A percentile compares a stretch with the other conserved stretches of the same genome.
Conservation (phyloP, 495 filamentous ascomycete genomes). For the Collariella sp. region DNA sequence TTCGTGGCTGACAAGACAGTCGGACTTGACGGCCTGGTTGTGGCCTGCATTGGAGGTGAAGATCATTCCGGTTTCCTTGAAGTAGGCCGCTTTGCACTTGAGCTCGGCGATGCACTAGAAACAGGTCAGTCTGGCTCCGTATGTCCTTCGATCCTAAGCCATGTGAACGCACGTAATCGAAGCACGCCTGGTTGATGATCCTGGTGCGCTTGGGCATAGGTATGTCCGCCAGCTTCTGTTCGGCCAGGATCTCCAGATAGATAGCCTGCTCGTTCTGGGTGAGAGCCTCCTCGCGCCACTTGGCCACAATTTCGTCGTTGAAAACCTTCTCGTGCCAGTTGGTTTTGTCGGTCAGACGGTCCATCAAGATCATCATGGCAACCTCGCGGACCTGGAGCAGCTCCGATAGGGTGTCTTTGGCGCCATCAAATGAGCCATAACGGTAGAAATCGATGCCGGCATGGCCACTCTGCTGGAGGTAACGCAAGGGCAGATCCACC, state of each 20-base stretch:
- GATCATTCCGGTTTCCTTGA: conserved; percentile 29
- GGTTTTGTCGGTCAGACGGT: conserved; percentile 34
- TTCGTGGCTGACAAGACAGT: conserved; percentile 13
- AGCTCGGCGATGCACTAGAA: conserved; percentile 44
- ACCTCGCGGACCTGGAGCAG: conserved; percentile 28
- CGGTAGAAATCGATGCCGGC: conserved; percentile 5
- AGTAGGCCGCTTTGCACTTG: conserved; percentile 34
- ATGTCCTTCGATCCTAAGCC: not conserved
- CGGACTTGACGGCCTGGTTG: conserved; percentile 25
- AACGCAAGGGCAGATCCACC: too few species aligned
- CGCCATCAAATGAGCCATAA: conserved; percentile 8
- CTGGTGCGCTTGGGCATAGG: not conserved
- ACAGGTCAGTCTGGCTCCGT: not conserved
- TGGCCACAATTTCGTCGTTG: conserved; percentile 34
- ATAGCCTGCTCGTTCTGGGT: conserved; percentile 22
- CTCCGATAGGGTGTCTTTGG: not conserved
- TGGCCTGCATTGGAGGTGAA: conserved; percentile 23
- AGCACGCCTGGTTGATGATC: conserved; percentile 28
- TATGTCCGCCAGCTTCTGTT: conserved; percentile 1
- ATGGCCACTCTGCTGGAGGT: too few species aligned
- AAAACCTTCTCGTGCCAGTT: conserved; percentile 52
- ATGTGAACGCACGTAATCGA: conserved; percentile 36
- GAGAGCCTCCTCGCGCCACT: conserved; percentile 34
- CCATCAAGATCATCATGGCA: conserved; percentile 35
- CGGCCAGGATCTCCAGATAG: conserved; percentile 17